A percentile compares a stretch with the other conserved stretches of the same genome.
Evolutionary conservation across 208 protist species (phyloP).

Genomic region (Leishmania martiniquensis): DNA sequence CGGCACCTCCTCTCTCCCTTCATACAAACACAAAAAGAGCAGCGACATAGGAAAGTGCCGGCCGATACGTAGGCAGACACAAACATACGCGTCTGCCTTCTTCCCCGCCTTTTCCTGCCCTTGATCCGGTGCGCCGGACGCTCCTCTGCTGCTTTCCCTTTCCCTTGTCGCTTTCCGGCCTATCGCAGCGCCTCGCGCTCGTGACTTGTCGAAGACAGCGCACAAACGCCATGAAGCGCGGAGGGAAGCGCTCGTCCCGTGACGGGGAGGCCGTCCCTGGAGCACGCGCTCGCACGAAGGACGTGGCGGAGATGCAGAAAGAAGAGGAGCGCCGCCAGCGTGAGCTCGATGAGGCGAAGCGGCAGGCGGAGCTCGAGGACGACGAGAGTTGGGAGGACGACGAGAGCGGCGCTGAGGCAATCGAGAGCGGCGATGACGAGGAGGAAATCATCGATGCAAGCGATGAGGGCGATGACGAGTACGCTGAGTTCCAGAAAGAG

Average conservation of each 20-base stretch:
- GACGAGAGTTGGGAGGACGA: constrained; percentile 46
- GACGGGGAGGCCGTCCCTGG: constrained; percentile 39
- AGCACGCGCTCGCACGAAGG: constrained; percentile 39
- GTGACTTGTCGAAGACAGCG: background rate
- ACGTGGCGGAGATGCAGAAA: constrained; percentile 39
- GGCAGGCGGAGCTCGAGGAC: constrained; percentile 22
- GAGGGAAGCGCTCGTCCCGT: constrained; percentile 46
- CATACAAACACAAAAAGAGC: background rate
- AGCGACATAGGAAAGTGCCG: no score
- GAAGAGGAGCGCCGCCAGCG: constrained; percentile 41
- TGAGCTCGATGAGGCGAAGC: constrained; percentile 20
- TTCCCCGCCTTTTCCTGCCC: no score
- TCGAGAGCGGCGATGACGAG: constrained; percentile 47
- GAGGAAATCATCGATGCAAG: constrained; percentile 67
- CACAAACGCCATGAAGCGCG: constrained; percentile 17
- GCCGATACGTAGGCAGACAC: background rate
- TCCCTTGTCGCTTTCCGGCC: no score
- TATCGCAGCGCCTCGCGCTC: no score
- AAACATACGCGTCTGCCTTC: background rate
- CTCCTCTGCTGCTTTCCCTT: background rate
- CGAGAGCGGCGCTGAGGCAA: constrained; percentile 23
- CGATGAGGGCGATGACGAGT: constrained; percentile 74
- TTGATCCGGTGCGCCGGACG: no score
- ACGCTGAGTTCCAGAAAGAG: constrained; percentile 83
- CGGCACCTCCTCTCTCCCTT: background rate